Base-by-base conservation (phyloP, 441 rosid genomes). In the Euphorbia schlechtendalii region DNA sequence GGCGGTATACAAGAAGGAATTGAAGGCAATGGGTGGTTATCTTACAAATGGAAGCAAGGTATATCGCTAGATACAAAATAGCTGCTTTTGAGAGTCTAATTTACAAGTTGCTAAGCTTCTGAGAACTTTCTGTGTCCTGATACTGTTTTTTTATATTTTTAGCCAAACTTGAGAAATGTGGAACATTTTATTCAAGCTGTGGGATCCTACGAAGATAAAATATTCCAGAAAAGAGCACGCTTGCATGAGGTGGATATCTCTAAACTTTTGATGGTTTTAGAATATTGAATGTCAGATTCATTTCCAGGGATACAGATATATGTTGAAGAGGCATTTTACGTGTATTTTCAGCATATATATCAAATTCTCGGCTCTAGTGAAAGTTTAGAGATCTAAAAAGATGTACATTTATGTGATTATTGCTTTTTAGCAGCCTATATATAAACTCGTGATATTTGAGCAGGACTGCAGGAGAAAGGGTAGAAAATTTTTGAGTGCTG, bases 101-200 rank as follows among this genome's bases (percentile, higher is more conserved):
- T 63, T 64, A 27, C 59, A 69, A 25, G 32, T 30, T 70, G 64
- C 8, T 59, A 6, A 41, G 48, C 34, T 52, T 66, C 46, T 28
- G 72, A 56, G 38, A 55, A 70, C 68, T 74, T 46, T 56, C 61
- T 63, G 41, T 61, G 13, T 43, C 54, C 61, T 66, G 54, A 66
- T 45, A 52, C 68, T 34, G n/a, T 61, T 30, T 1, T 18, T 41
- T 70, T 5, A 65, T 21, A 45, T 59, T 74, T 66, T 73, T 83
- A 94, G 99, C 86, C 93, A 27, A 76, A 83, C 76, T 81, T 94
- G 75, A 74, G 73, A 46, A 76, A 80, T 57, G 96, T 94, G 67
- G 99, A 89, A 79, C 86, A 77, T 71, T 94, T 94, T 69, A 87
- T 94, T 71, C 96, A 86, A 78, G 87, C 90, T 56, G 91, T 94